These are phyloP conservation scores for Chondrostereum purpureum DNA, from an alignment of 1,284 basidiomycete genomes.

Conservation along the genomic window DNA sequence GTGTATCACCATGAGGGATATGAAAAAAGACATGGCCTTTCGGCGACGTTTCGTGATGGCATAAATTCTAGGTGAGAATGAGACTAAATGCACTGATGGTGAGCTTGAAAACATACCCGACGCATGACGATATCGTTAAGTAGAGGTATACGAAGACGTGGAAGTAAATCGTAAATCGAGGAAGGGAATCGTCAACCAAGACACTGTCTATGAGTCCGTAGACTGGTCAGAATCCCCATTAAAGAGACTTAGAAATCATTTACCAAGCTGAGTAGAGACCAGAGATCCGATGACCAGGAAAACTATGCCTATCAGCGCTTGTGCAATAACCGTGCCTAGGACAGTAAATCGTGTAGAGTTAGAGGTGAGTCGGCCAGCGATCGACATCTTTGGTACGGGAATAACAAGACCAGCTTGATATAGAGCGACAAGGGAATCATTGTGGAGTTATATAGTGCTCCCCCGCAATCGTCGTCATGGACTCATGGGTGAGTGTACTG, in stretches of 20 bases:
- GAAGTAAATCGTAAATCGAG: conserved; percentile 1
- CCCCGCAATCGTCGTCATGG: too few relatives aligned
- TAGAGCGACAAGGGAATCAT: too few relatives aligned
- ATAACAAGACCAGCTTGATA: neutral
- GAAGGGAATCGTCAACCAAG: neutral
- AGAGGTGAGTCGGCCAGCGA: neutral
- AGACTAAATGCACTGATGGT: too few relatives aligned
- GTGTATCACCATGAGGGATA: neutral
- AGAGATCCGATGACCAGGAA: neutral
- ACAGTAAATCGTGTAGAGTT: neutral
- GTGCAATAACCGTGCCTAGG: neutral
- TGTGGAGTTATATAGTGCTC: too few relatives aligned
- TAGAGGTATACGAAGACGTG: neutral
- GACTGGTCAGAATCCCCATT: too few relatives aligned
- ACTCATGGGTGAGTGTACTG: too few relatives aligned
- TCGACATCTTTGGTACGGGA: neutral
- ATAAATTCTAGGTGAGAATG: neutral
- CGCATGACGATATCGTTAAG: neutral
- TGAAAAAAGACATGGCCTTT: neutral
- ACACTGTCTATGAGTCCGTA: neutral
- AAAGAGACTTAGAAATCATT: neutral
- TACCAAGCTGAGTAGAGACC: neutral
- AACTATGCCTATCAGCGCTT: neutral
- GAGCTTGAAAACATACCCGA: conserved; percentile 1
- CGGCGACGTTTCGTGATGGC: neutral